Conservation (phyloP, 2,329 filamentous ascomycete genomes). For the Apiospora hydei region DNA sequence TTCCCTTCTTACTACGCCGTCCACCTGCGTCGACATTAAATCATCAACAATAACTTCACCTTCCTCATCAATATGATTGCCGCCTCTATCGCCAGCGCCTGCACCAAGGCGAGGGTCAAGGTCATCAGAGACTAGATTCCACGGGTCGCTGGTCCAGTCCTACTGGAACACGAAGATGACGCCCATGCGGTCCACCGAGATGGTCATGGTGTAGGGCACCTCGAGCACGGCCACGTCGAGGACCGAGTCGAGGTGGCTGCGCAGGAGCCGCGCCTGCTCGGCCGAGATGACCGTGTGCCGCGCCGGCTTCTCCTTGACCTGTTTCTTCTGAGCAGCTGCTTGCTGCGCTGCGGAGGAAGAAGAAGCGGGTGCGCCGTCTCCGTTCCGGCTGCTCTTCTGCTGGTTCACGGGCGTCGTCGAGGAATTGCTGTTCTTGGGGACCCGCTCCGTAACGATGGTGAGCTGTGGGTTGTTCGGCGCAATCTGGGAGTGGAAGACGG, state of each 20-base stretch:
- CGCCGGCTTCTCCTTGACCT: slow-evolving; percentile 57
- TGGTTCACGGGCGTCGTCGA: slow-evolving; percentile 38
- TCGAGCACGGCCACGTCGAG: slow-evolving; percentile 89
- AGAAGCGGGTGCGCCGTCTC: slow-evolving; percentile 41
- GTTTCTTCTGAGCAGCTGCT: slow-evolving; percentile 31
- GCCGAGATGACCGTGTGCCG: slow-evolving; percentile 85
- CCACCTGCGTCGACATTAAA: not conserved
- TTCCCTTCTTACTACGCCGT: not conserved
- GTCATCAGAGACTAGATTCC: not conserved
- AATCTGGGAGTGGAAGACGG: slow-evolving; percentile 72
- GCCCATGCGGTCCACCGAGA: slow-evolving; percentile 88
- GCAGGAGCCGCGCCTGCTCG: slow-evolving; percentile 86
- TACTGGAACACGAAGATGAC: slow-evolving; percentile 79
- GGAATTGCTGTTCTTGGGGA: slow-evolving; percentile 48
- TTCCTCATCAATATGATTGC: not conserved
- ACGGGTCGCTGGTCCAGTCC: slow-evolving; percentile 9
- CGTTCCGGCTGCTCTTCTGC: slow-evolving; percentile 36
- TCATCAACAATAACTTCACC: not conserved
- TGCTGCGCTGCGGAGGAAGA: slow-evolving; percentile 17
- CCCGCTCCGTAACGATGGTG: slow-evolving; percentile 70
- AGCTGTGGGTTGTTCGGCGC: slow-evolving; percentile 56
- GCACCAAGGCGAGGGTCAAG: not conserved
- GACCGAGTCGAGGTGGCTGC: slow-evolving; percentile 86
- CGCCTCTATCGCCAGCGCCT: too few species aligned
- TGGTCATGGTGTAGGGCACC: slow-evolving; percentile 88